Conservation (phyloP, 2,329 filamentous ascomycete genomes). For the Penicillium sp. region DNA sequence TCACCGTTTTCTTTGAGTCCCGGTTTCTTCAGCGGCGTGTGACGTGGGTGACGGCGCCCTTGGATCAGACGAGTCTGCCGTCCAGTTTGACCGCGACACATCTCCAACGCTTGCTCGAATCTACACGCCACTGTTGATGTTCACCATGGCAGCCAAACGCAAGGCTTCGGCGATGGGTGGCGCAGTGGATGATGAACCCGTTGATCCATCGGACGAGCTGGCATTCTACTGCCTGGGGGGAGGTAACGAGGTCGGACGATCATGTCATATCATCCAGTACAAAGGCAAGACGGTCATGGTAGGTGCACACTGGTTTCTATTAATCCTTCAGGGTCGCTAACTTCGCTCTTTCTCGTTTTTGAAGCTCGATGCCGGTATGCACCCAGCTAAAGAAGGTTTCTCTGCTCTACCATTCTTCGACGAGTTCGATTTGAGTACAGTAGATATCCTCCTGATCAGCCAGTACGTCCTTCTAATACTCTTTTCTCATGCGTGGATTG, state of each 20-base stretch:
- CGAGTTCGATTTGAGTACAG: constrained; percentile 94
- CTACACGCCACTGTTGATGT: too few relatives aligned
- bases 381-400: constrained; percentile 92
- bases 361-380: constrained; percentile 93
- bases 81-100: constrained; percentile 3
- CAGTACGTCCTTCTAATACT: constrained; percentile 76
- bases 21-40: constrained; percentile 1
- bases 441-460: constrained; percentile 95
- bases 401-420: constrained; percentile 95
- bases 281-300: constrained; percentile 99
- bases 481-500: not conserved
- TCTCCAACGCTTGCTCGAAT: not conserved
- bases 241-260: constrained; percentile 94
- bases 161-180: constrained; percentile 75
- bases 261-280: constrained; percentile 97
- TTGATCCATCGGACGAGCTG: constrained; percentile 90
- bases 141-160: constrained; percentile 83
- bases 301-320: too few relatives aligned
- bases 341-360: too few relatives aligned
- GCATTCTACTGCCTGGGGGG: constrained; percentile 92
- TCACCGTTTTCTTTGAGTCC: constrained; percentile 5
- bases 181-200: constrained; percentile 69
- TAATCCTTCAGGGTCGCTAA: too few relatives aligned
- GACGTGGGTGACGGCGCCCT: constrained; percentile 7
- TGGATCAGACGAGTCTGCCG: constrained; percentile 3